Evolutionary conservation across 2,329 filamentous ascomycete genomes (phyloP).

Genomic region (Chrysoporthe puriensis): DNA sequence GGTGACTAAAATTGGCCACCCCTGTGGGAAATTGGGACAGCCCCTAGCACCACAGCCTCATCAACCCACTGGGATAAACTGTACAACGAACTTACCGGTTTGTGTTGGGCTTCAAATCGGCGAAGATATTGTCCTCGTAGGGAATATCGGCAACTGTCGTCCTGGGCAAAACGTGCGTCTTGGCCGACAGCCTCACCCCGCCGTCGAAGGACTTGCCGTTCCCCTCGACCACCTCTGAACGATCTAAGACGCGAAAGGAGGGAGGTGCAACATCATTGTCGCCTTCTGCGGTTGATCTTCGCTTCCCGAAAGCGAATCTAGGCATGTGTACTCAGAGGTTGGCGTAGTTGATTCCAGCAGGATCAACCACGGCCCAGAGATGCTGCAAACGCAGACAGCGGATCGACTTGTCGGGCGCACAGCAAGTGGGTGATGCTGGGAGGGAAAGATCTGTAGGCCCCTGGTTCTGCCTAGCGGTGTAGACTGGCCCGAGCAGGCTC

Average conservation of each 20-base stretch:
- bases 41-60: conserved; percentile 19
- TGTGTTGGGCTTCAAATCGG: conserved; percentile 53
- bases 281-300: conserved; percentile 61
- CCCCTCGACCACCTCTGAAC: conserved; percentile 45
- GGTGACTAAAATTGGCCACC: conserved; percentile 29
- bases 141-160: conserved; percentile 43
- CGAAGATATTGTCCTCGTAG: conserved; percentile 61
- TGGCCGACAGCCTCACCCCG: conserved; percentile 48
- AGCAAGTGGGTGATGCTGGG: conserved; percentile 11
- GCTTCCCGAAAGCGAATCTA: conserved; percentile 64
- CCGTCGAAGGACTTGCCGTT: conserved; percentile 55
- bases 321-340: conserved; percentile 54
- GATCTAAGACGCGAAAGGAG: conserved; percentile 63
- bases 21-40: conserved; percentile 27
- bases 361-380: conserved; percentile 30
- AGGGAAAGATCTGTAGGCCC: conserved; percentile 9
- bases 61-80: conserved; percentile 20
- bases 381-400: conserved; percentile 21
- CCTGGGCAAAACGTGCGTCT: conserved; percentile 43
- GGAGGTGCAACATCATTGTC: conserved; percentile 55
- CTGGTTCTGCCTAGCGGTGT: conserved; percentile 17
- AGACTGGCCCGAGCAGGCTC: conserved; percentile 15
- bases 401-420: conserved; percentile 15
- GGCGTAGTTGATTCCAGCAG: conserved; percentile 25
- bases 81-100: conserved; percentile 53